Conservation (phyloP, 2,329 filamentous ascomycete species). For the Microascus cirrosus region DNA sequence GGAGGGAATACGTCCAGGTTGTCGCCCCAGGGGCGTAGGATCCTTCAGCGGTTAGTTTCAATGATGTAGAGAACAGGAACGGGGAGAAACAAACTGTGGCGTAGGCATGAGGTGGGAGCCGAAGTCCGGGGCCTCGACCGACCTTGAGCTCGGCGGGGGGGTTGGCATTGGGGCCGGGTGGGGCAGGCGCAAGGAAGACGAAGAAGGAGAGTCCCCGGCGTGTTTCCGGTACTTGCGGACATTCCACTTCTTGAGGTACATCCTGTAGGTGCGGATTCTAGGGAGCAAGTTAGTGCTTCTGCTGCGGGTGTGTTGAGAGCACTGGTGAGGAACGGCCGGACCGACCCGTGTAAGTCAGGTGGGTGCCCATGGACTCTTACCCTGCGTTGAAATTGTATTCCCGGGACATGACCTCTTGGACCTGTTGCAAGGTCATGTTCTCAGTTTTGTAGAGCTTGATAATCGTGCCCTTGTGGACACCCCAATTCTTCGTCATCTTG, state of each 20-base stretch:
- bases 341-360: neutral
- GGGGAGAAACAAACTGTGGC: neutral
- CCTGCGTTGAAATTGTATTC: constrained; percentile 28
- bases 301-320: neutral
- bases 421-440: constrained; percentile 25
- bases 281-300: neutral
- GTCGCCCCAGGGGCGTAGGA: neutral
- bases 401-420: constrained; percentile 25
- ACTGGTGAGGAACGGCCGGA: neutral
- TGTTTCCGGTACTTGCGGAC: constrained; percentile 33
- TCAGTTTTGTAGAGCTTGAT: constrained; percentile 26
- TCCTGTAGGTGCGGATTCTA: constrained; percentile 35
- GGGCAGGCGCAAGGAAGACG: neutral
- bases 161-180: neutral
- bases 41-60: neutral
- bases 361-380: constrained; percentile 16
- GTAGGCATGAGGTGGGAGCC: neutral
- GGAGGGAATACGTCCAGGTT: neutral
- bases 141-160: neutral
- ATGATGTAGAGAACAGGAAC: neutral
- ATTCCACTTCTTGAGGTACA: constrained; percentile 33
- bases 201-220: too few relatives aligned
- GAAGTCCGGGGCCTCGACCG: neutral
- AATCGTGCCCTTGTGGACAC: constrained; percentile 22
- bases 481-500: constrained; percentile 34